Base-by-base conservation (phyloP, 352 stramenopile genomes). In the Blastocystis sp. region DNA sequence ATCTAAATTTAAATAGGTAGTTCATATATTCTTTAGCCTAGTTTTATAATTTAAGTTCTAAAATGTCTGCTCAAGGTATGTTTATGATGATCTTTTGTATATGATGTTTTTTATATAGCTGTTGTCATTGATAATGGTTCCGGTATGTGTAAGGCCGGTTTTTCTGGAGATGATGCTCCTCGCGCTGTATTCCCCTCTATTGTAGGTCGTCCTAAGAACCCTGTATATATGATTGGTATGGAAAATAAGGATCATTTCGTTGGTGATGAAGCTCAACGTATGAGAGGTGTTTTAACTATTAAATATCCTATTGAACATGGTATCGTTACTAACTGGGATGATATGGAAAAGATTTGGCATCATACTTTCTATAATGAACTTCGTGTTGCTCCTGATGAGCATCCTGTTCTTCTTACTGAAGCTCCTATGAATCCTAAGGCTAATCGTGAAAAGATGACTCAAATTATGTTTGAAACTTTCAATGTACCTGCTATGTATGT, bases 301-400 rank as follows among this genome's bases (percentile, higher is more conserved):
- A 80, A 91, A 70, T 95, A 96, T 70, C 87, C 88, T 10, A 95
- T 96, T 52, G 87, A 96, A 72, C 88, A 95, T 75, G 90, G 88
- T 57, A 95, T 98, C 65, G 79, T 89, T 5, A 86, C 77, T 30
- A 82, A 86, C 70, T 88, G 80, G 80, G 77, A 86, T 69, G 77
- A 84, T 65, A 96, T 98, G 88, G 87, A 96, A 73, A 95, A 95
- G 80, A 95, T 96, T 65, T 97, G 89, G 89, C 80, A 95, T 73
- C 87, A 95, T 79, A 95, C 86, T 64, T 95, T 95, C 74, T 95
- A 94, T 81, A 95, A 98, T 80, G 83, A 78, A 72, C 72, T 93
- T 52, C 79, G 82, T 49, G 80, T 88, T 4, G 78, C 80, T 27
- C 86, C 88, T 2, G 88, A 95, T 67, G 88, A 93, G 67, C 86